Evolutionary conservation across 163 green algal genomes (phyloP), one percentile per base, ranked within the genome.

Genomic region (Volvox carteri): DNA sequence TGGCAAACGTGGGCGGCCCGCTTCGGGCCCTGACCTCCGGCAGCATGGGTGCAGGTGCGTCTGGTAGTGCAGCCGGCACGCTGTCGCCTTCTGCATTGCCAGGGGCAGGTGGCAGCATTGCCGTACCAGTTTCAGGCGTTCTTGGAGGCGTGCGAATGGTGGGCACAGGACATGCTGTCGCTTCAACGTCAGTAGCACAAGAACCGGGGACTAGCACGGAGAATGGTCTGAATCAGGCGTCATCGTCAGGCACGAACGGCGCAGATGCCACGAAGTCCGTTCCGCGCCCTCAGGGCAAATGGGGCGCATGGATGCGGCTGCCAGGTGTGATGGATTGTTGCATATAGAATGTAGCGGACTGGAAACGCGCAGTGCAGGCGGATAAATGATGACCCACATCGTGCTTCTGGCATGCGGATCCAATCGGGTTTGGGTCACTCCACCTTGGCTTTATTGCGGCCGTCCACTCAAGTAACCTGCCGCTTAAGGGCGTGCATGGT

Each of bases 251-350:
- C 41, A 9, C 30, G 12, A 80, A 42, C 46, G 60, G 70, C 30
- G 75, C 39, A 35, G 75, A 85, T n/a, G 86, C 76, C 11, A 54
- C 48, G 21, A 80, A 78, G 39, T 72, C 77, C 25, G 58, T 68
- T 30, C 78, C 73, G 25, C 42, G 87, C 12, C 54, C 54, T 11
- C 81, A 87, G 46, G 81, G 56, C 76, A 92, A 90, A 72, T 94
- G 91, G 91, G 91, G 91, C 6, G 80, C 88, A 0, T 94, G 91
- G 91, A 86, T 94, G 42, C 74, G 75, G 21, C 73, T 94, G 18
- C 88, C 87, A 84, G 91, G 91, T 88, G 46, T 16, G 77, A 21
- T 79, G 5, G 50, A 4, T 30, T 30, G 54, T 65, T 65, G 25
- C 28, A 23, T 11, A 65, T 30, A 23, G 54, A 19, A 65, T 65